These are phyloP conservation scores for Trichoderma sp. DNA, from an alignment of 2,329 filamentous ascomycete species.

Conservation along the genomic window DNA sequence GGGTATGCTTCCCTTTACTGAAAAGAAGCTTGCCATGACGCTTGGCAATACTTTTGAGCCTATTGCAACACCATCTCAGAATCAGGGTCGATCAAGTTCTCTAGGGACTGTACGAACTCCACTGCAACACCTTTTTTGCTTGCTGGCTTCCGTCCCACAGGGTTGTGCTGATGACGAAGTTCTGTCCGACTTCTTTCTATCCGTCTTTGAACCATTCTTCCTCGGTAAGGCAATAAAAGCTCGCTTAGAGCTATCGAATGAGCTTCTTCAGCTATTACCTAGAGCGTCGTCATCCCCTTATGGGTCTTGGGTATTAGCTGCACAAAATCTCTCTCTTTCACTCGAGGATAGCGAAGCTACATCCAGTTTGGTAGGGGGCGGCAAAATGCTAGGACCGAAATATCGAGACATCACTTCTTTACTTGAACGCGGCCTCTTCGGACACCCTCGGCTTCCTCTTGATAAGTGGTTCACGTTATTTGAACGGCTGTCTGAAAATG, in stretches of 20 bases:
- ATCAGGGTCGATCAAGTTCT: conserved; percentile 52
- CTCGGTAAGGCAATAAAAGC: conserved; percentile 48
- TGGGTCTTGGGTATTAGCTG: conserved; percentile 54
- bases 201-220: conserved; percentile 62
- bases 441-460: conserved; percentile 51
- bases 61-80: conserved; percentile 66
- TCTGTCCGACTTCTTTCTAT: conserved; percentile 49
- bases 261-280: conserved; percentile 54
- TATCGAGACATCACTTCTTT: conserved; percentile 71
- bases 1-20: conserved; percentile 63
- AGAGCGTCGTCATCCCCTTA: conserved; percentile 48
- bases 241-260: conserved; percentile 50
- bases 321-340: conserved; percentile 47
- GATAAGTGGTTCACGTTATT: conserved; percentile 58
- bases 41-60: conserved; percentile 61
- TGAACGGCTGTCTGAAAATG: conserved; percentile 55
- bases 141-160: conserved; percentile 56
- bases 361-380: conserved; percentile 31
- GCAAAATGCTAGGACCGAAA: conserved; percentile 61
- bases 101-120: conserved; percentile 58
- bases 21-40: conserved; percentile 57
- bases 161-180: conserved; percentile 51
- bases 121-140: conserved; percentile 64
- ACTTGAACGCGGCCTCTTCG: conserved; percentile 61
- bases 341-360: conserved; percentile 37